Evolutionary conservation across 2,329 filamentous ascomycete genomes (phyloP), one percentile per base, ranked within the genome.

Genomic region (Cordyceps farinosa): DNA sequence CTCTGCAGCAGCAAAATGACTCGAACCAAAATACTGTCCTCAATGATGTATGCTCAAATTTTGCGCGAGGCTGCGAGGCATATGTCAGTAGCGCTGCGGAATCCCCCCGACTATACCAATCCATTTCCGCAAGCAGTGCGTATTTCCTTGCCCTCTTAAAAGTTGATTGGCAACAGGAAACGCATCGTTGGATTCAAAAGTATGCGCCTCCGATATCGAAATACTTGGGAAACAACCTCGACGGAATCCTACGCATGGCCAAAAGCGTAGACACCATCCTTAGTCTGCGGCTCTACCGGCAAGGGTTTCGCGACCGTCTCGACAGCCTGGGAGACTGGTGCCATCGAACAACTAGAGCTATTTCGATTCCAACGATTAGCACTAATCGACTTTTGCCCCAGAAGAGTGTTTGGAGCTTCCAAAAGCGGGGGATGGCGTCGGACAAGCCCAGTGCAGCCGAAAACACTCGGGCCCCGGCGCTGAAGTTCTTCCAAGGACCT

Each of bases 381-480:
- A 79, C 83, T 56, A 81, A 77, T 65, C 78, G 85, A 73, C 82
- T 86, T 63, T 70, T 83, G 5, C 79, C 82, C 4, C 80, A 79
- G 64, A 76, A 76, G 62, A 78, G 78, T 64, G 76, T 84, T 45
- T 82, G 81, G 78, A 84, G 77, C 68, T 82, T 84, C 66, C 72
- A 78, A 62, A 79, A 79, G 65, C 68, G 66, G 36, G 66, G 70
- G 17, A 62, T 61, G 63, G 51, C 59, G 63, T 44, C 45, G 30
- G n/a, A 54, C 59, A 57, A 67, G 53, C 68, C 69, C 51, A 71
- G 67, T 44, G 67, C 65, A 38, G 67, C 71, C 6, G 62, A 69
- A 30, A 65, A 70, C 17, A 73, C 70, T n/a, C 65, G 67, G 29
- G 63, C 69, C 29, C 69, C 70, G 30, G 66, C 70, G 59, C 53